Base-by-base conservation (phyloP, 2,329 filamentous ascomycete species). In the Venturiaceae sp. region DNA sequence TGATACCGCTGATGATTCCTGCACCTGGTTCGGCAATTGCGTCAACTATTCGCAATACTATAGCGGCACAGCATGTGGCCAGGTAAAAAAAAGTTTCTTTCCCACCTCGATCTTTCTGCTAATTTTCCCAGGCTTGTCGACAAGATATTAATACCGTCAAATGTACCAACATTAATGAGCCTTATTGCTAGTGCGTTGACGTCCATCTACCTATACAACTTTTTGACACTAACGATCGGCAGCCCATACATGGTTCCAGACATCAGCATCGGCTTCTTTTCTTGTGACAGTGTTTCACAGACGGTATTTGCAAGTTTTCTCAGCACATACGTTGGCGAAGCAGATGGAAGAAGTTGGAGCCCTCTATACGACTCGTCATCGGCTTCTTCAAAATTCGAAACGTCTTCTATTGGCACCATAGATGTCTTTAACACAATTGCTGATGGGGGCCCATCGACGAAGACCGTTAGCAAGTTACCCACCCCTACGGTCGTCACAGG, bases 91-190 rank as follows among this genome's bases (percentile, higher is more conserved):
- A n/a, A 13, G 19, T 26, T 8, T 21, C 19, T 21, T 44, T 19
- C 23, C 9, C n/a, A 21, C n/a, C 39, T 44, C 39, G 16, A 6
- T 21, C 9, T 16, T 3, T 7, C 5, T 44, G 39, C 39, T 44
- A 21, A 44, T 8, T 21, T 9, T 21, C 19, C 21, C 26, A 57
- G 23, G 54, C 53, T 8, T 60, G 55, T 21, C 56, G 52, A 44
- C 53, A 57, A 36, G 53, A 60, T 28, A 23, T 58, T 8, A 58
- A 60, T 37, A 58, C 37, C 8, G 14, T 58, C n/a, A 58, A 58
- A 28, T 60, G 53, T 44, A 37, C 56, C 2, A 11, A 8, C 44
- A 16, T 44, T 9, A 26, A 5, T 13, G 11, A 58, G 2, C 56
- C 56, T 9, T 58, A 58, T 28, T 58, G 56, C 46, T 58, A 53